Base-by-base conservation (phyloP, 1,139 yeast genomes). In the Candida buenavistaensis region DNA sequence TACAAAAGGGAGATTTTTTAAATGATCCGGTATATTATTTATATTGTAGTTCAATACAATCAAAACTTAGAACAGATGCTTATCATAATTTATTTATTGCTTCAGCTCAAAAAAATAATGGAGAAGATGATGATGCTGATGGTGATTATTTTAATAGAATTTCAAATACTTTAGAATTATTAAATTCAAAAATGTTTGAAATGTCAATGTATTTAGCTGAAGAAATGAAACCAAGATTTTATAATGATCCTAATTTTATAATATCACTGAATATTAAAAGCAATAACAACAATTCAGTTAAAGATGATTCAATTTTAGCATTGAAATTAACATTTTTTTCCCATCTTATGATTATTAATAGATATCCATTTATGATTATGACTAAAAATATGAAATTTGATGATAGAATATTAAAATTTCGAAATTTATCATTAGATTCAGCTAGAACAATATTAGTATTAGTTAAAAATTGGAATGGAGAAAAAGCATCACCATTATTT, bases 281-380 rank as follows among this genome's bases (percentile, higher is more conserved):
- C n/a, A n/a, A n/a, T n/a, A n/a, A n/a, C n/a, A 35, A 29, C 20
- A 11, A 28, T 3, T 14, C 27, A 6, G 14, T 30, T n/a, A 30
- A 40, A 7, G 23, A 39, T 19, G 62, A 57, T 34, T 40, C 41
- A 12, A 29, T 55, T 7, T 37, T 63, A 6, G 46, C 49, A 1
- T 40, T 55, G 6, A 66, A 62, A 26, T 46, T 64, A 23, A 47
- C 62, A 0, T 65, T 40, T 43, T 63, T 65, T 37, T 44, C 54
- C 12, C 72, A 67, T 41, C 40, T 64, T 32, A 57, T 64, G 68
- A 53, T 59, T 11, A 58, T 62, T 28, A 67, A 67, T 44, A 45
- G 68, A 23, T 45, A 64, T 13, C 69, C 71, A 1, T 59, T 59
- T 29, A 42, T 52, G 40, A 40, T 54, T 48, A 47, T 33, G 20